A percentile compares a stretch with the other conserved stretches of the same genome.
Conservation (phyloP, 192 early-diverging fungal species). For the Linnemannia schmuckeri region DNA sequence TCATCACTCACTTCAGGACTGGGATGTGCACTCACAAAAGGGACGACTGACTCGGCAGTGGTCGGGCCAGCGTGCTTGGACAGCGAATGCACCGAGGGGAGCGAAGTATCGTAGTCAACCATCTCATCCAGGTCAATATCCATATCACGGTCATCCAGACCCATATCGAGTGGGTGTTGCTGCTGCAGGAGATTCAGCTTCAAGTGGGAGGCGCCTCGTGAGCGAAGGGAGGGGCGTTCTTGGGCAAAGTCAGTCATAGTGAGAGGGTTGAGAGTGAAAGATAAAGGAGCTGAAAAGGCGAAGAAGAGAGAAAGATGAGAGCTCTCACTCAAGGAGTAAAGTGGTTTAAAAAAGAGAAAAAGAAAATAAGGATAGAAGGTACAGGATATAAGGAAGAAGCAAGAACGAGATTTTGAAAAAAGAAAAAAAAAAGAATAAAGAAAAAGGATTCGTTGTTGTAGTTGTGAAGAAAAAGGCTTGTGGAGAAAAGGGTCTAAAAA, state of each 20-base stretch:
- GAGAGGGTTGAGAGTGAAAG: neutral
- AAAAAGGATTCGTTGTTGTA: neutral
- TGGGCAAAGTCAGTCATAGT: slow-evolving; percentile 38
- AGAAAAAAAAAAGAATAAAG: neutral
- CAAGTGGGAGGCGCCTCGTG: slow-evolving; percentile 29
- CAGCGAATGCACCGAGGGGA: neutral
- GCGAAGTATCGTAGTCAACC: slow-evolving; percentile 6
- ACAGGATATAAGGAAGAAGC: too few species aligned
- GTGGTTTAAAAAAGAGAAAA: neutral
- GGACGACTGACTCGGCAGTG: neutral
- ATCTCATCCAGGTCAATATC: slow-evolving; percentile 26
- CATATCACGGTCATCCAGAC: slow-evolving; percentile 31
- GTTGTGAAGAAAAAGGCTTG: too few species aligned
- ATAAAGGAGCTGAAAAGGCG: neutral
- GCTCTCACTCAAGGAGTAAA: neutral
- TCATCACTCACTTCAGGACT: slow-evolving; percentile 49
- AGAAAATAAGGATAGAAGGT: slow-evolving; percentile 8
- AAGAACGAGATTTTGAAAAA: neutral
- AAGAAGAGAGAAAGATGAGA: neutral
- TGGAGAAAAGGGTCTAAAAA: too few species aligned
- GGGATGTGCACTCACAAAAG: slow-evolving; percentile 50
- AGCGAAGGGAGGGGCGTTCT: slow-evolving; percentile 24
- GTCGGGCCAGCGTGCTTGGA: neutral
- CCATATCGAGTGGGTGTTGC: slow-evolving; percentile 19
- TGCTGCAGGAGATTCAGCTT: slow-evolving; percentile 44